Evolutionary conservation across 2,329 filamentous ascomycete genomes (phyloP).

Genomic region (Hypoxylon sp.): DNA sequence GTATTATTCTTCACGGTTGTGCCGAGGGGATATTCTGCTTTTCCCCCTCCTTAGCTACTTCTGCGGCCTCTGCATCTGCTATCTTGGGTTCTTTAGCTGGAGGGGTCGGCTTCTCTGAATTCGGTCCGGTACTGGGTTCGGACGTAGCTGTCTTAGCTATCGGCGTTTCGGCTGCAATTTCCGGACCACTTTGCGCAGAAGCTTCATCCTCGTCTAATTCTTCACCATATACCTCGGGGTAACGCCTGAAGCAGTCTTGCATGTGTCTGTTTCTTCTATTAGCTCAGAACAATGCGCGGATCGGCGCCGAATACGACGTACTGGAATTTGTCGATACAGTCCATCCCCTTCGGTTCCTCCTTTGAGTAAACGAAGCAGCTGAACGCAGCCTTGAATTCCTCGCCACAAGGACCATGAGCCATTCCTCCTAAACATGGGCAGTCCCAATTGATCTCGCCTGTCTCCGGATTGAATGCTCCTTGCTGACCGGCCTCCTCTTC

Average conservation of each 20-base stretch:
- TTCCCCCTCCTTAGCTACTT: constrained; percentile 30
- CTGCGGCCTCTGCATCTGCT: constrained; percentile 30
- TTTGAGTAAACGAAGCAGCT: constrained; percentile 98
- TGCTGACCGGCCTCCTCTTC: constrained; percentile 88
- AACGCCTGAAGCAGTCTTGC: constrained; percentile 95
- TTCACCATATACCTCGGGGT: constrained; percentile 92
- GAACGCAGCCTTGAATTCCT: constrained; percentile 95
- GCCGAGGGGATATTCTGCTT: constrained; percentile 32
- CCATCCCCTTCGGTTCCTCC: constrained; percentile 96
- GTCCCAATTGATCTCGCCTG: constrained; percentile 99
- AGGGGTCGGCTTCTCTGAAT: constrained; percentile 14
- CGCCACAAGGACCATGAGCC: constrained; percentile 95
- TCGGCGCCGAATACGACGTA: constrained; percentile 60
- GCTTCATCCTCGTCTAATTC: constrained; percentile 87
- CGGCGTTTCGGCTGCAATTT: constrained; percentile 17
- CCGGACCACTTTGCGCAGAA: constrained; percentile 48
- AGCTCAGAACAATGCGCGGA: constrained; percentile 45
- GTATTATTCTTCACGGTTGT: constrained; percentile 23
- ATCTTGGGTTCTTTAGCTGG: constrained; percentile 19
- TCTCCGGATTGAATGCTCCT: constrained; percentile 97
- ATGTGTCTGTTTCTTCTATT: constrained; percentile 76
- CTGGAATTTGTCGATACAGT: constrained; percentile 98
- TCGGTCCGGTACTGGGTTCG: constrained; percentile 10
- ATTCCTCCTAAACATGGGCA: constrained; percentile 98
- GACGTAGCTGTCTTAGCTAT: constrained; percentile 24